These are phyloP conservation scores for Talaromyces thailandensis DNA, from an alignment of 495 filamentous ascomycete species.

Conservation along the genomic window DNA sequence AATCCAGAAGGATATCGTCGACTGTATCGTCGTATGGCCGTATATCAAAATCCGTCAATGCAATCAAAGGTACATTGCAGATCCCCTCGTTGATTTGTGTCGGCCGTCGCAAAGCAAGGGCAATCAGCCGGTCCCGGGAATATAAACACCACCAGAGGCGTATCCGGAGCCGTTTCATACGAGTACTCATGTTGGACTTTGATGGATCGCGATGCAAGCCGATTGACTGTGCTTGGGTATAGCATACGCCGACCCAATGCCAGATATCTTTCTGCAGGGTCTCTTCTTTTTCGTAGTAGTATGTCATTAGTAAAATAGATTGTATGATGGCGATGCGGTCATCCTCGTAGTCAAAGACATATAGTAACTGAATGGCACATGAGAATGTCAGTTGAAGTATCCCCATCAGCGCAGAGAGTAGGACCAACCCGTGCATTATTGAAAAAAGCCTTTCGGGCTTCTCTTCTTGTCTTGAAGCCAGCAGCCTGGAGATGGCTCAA, in stretches of 20 bases:
- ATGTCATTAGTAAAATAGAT: constrained; percentile 72
- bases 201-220: constrained; percentile 69
- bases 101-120: constrained; percentile 76
- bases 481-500: constrained; percentile 55
- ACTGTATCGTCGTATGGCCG: constrained; percentile 45
- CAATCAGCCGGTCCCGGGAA: constrained; percentile 81
- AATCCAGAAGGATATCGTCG: constrained; percentile 20
- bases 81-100: constrained; percentile 80
- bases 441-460: constrained; percentile 68
- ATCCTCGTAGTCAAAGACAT: constrained; percentile 77
- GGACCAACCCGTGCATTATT: constrained; percentile 58
- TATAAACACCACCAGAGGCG: constrained; percentile 88
- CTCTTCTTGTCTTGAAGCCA: constrained; percentile 60
- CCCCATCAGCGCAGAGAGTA: background rate
- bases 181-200: constrained; percentile 51
- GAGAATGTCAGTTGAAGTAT: background rate
- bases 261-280: constrained; percentile 76
- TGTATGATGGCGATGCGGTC: constrained; percentile 74
- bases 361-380: constrained; percentile 40
- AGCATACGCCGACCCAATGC: constrained; percentile 82
- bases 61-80: constrained; percentile 77
- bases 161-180: constrained; percentile 59
- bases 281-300: constrained; percentile 62
- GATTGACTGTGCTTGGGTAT: constrained; percentile 72
- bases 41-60: constrained; percentile 69